Base-by-base conservation (phyloP, 148 eudicot species). In the Rhododendron kiyosumense region DNA sequence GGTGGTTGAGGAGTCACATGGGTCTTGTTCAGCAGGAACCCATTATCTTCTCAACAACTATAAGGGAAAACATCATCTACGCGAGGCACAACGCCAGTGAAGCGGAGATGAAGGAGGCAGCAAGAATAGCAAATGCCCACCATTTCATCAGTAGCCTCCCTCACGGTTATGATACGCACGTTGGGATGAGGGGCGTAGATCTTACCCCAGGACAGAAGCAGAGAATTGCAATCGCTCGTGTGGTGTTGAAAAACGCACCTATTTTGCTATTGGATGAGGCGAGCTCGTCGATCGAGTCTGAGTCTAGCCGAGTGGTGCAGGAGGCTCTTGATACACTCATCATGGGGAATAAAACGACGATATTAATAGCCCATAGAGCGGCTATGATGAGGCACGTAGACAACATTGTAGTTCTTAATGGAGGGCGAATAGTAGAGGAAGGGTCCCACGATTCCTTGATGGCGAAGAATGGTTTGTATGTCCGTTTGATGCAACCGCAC, bases 21-120 rank as follows among this genome's bases (percentile, higher is more conserved):
- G 99, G 99, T 87, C 93, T 97, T 85, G 96, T 97, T 78, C 99
- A 97, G 89, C 99, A 97, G 85, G 99, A 97, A 84, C 99, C 99
- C 0, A 93, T 97, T 52, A 97, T 97, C 69, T 97, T 97, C 88
- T 93, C 99, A 34, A 97, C 99, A 10, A 97, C 99, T 4, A 88
- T 95, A 9, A 92, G 98, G 89, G 99, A 97, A 85, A 97, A 97
- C 82, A 97, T 97, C 73, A 95, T 97, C 69, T 95, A 97, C 86
- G 99, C 99, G 26, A 95, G 99, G 85, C 99, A 97, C 85, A 97
- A 97, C 87, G 99, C 98, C 20, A 97, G 94, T 87, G 99, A 97
- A 93, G 96, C 98, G n/a, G 99, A 97, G 91, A 91, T 97, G 90
- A 97, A 97, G 89, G 99, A 95, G 91, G 99, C 99, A 10, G 99